phyloP scores from a whole-genome alignment of 345 rosid genomes.

The Euphorbia peplus region DNA sequence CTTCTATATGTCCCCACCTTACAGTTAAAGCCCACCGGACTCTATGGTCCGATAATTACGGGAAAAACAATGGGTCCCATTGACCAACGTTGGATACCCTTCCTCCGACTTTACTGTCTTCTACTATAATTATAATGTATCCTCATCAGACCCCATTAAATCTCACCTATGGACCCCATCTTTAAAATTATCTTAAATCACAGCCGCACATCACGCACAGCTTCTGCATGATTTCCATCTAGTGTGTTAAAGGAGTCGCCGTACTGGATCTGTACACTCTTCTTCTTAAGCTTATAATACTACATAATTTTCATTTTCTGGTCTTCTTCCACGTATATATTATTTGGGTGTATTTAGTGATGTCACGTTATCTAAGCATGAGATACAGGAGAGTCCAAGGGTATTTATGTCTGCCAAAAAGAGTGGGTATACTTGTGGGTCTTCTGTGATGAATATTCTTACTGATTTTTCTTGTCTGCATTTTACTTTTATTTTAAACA shows the following conservation, averaged over 20 bases:
- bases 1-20: conserved; percentile 28
- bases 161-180: conserved; percentile 12
- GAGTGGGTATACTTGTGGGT: conserved; percentile 31
- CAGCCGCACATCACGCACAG: conserved; percentile 36
- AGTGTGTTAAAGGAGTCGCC: not conserved
- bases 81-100: conserved; percentile 27
- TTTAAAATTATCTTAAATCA: conserved; percentile 17
- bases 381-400: not conserved
- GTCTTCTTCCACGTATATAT: conserved; percentile 5
- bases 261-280: conserved; percentile 3
- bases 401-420: conserved; percentile 9
- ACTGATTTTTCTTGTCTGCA: not conserved
- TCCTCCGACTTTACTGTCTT: not conserved
- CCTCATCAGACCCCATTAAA: conserved; percentile 22
- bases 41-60: conserved; percentile 38
- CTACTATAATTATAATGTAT: conserved; percentile 16
- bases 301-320: too few relatives aligned
- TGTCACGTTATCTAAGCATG: conserved; percentile 22
- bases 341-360: conserved; percentile 3
- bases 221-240: not conserved
- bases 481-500: too few relatives aligned
- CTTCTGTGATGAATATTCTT: conserved; percentile 35
- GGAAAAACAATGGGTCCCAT: conserved; percentile 31
- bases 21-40: conserved; percentile 27
- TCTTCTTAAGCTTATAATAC: too few relatives aligned